phyloP scores from a whole-genome alignment of 805 yeast species.

The Candida arabinofermentans region DNA sequence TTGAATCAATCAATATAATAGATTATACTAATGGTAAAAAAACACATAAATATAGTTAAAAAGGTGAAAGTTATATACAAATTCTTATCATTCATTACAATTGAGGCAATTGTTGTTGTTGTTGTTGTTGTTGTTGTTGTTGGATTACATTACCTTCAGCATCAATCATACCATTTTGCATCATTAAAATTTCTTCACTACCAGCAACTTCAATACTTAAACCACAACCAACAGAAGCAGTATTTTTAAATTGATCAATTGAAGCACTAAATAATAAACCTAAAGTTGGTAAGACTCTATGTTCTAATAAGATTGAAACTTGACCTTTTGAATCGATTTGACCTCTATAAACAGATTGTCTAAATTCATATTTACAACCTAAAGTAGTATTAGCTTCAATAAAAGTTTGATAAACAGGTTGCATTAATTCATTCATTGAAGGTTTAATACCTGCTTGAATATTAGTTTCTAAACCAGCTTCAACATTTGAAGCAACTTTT shows the following conservation, averaged over 20 bases:
- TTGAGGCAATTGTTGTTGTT: not conserved
- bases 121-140: constrained; percentile 32
- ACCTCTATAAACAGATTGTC: constrained; percentile 94
- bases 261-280: constrained; percentile 85
- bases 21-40: too few species aligned
- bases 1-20: too few species aligned
- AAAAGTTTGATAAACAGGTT: constrained; percentile 75
- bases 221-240: constrained; percentile 88
- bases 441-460: constrained; percentile 76
- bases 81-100: not conserved
- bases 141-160: constrained; percentile 83
- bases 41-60: too few species aligned
- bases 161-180: constrained; percentile 83
- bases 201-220: constrained; percentile 95
- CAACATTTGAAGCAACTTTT: constrained; percentile 86
- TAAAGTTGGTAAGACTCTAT: constrained; percentile 87
- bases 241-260: constrained; percentile 77
- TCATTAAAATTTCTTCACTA: constrained; percentile 84
- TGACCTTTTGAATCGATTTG: constrained; percentile 89
- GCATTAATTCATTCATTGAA: constrained; percentile 69
- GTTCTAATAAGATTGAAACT: constrained; percentile 86
- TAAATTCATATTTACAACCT: constrained; percentile 97
- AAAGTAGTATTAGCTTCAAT: constrained; percentile 89
- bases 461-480: constrained; percentile 90
- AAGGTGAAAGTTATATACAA: too few species aligned